These are phyloP conservation scores for Russula virescens DNA, from an alignment of 768 basidiomycete species.

Conservation along the genomic window DNA sequence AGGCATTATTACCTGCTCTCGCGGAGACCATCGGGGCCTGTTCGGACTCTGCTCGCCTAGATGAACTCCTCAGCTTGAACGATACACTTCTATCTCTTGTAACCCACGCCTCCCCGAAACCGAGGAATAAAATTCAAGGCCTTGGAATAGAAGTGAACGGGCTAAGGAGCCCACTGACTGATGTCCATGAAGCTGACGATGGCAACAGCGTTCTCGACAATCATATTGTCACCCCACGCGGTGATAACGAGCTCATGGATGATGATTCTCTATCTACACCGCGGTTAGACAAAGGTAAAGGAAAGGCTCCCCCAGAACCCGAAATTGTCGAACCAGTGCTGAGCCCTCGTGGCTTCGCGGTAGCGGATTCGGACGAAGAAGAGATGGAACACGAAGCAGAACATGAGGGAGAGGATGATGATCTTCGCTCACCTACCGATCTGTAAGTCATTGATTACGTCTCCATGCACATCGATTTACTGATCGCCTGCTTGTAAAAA, in stretches of 20 bases:
- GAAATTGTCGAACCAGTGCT: conserved; percentile 65
- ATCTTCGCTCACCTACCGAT: conserved; percentile 22
- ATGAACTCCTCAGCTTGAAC: conserved; percentile 64
- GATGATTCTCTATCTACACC: conserved; percentile 49
- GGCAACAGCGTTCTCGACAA: neutral
- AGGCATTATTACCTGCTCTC: conserved; percentile 48
- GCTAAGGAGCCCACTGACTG: neutral
- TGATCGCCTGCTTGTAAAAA: neutral
- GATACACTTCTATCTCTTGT: conserved; percentile 62
- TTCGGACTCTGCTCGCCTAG: conserved; percentile 54
- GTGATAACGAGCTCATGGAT: conserved; percentile 20
- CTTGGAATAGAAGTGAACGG: conserved; percentile 21
- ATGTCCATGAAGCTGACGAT: neutral
- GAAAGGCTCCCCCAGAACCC: conserved; percentile 60
- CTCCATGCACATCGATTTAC: neutral
- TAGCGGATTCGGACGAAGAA: conserved; percentile 41
- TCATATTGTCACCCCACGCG: conserved; percentile 1
- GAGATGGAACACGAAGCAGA: conserved; percentile 42
- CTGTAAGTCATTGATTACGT: conserved; percentile 8
- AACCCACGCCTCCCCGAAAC: conserved; percentile 31
- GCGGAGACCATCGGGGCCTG: conserved; percentile 48
- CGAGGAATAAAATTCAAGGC: conserved; percentile 12
- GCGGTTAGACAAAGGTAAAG: conserved; percentile 74
- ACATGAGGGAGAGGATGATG: conserved; percentile 26
- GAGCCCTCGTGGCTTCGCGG: conserved; percentile 41